phyloP scores from a whole-genome alignment of 2,329 filamentous ascomycete species.

The Diatrype stigma region DNA sequence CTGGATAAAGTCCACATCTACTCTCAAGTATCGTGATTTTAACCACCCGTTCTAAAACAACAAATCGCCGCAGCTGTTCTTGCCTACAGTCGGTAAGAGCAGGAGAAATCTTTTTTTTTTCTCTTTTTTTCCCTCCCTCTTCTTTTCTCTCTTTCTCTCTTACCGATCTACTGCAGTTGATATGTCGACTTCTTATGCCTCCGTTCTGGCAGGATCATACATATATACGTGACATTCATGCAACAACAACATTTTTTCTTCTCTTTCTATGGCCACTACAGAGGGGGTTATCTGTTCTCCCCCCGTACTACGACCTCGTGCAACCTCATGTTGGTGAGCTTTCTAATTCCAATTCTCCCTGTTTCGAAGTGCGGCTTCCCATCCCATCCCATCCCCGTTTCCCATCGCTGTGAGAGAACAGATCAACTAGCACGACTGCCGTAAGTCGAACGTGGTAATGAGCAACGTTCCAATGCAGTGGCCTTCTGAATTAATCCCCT shows the following conservation, averaged over 20 bases:
- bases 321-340: neutral
- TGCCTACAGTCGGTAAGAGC: too few relatives aligned
- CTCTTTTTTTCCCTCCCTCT: too few relatives aligned
- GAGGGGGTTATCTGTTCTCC: neutral
- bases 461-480: neutral
- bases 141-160: too few relatives aligned
- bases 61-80: too few relatives aligned
- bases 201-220: neutral
- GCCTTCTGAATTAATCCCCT: neutral
- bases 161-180: neutral
- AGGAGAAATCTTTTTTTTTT: neutral
- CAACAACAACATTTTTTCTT: too few relatives aligned
- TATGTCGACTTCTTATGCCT: neutral
- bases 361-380: too few relatives aligned
- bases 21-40: neutral
- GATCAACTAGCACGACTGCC: neutral
- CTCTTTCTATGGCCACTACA: neutral
- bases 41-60: neutral
- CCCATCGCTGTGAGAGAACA: too few relatives aligned
- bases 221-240: neutral
- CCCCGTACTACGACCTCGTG: neutral
- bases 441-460: neutral
- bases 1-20: conserved; percentile 22
- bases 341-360: neutral
- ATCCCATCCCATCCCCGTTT: too few relatives aligned